These are phyloP conservation scores for Saccharomycopsis oosterbeekiorum DNA, from an alignment of 805 yeast species.

Conservation along the genomic window DNA sequence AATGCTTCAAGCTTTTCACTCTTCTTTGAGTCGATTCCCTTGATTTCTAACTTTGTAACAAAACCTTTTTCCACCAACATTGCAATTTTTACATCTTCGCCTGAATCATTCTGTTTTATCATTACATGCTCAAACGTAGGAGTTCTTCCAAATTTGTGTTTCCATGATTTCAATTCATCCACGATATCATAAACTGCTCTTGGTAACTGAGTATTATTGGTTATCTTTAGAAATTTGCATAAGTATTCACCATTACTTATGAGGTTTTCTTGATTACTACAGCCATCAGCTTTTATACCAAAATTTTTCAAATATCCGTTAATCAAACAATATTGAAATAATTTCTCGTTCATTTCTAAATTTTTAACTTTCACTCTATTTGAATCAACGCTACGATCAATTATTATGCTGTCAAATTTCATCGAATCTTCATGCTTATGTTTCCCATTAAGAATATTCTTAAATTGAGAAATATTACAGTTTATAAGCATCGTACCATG, in stretches of 20 bases:
- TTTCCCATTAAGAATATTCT: slow-evolving; percentile 44
- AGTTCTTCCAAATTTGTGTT: slow-evolving; percentile 67
- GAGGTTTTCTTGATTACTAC: neutral
- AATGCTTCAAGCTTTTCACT: neutral
- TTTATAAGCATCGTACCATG: slow-evolving; percentile 91
- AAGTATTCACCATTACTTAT: neutral
- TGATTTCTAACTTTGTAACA: neutral
- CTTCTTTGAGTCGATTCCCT: neutral
- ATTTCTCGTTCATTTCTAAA: slow-evolving; percentile 26
- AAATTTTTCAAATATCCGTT: slow-evolving; percentile 11
- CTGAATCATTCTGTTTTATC: slow-evolving; percentile 19
- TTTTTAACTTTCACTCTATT: slow-evolving; percentile 77
- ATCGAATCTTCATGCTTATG: slow-evolving; percentile 25
- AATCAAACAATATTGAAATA: slow-evolving; percentile 6
- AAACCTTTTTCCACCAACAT: slow-evolving; percentile 6
- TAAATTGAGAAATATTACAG: slow-evolving; percentile 50
- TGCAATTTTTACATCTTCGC: slow-evolving; percentile 23
- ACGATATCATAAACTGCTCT: slow-evolving; percentile 11
- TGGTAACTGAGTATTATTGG: slow-evolving; percentile 6
- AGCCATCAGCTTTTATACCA: neutral
- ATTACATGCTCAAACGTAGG: slow-evolving; percentile 59
- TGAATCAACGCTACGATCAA: slow-evolving; percentile 53
- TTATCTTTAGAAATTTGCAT: neutral
- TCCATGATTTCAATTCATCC: slow-evolving; percentile 19
- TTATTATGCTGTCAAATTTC: slow-evolving; percentile 30